Evolutionary conservation across 2,329 filamentous ascomycete genomes (phyloP), one percentile per base, ranked within the genome.

Genomic region (Diaporthe eres): DNA sequence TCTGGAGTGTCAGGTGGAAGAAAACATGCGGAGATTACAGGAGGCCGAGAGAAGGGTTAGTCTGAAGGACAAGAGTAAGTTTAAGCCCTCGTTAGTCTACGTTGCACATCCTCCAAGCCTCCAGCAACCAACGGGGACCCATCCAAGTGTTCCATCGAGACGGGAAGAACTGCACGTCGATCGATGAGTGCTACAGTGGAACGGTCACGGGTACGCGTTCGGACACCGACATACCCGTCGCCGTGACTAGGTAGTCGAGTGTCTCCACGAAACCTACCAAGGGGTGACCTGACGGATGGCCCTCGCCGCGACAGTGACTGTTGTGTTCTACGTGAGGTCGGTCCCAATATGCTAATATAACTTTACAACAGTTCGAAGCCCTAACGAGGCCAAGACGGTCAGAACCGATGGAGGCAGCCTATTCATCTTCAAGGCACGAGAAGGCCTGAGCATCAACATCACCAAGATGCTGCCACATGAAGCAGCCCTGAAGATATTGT

Each of bases 401-500:
- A 76, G 74, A n/a, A 60, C 65, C 42, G 65, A 77, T 42, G 76
- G 76, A n/a, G 71, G 74, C 72, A 65, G 58, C 47, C 76, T 77
- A 39, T 76, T 72, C 49, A 44, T 67, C 39, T 77, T 71, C 47
- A 72, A 74, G 19, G n/a, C 44, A 34, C 47, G 74, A 49, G 70
- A 74, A 68, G 70, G 74, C 47, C 44, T 83, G 39, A 79, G 71
- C 31, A 76, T 83, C 55, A 77, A 82, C 71, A 78, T 80, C 39
- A 81, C 80, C n/a, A 65, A 65, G 13, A 78, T 76, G 75, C 58
- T 61, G 5, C 75, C 76, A 22, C 79, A 79, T 55, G 80, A 80
- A 55, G 79, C 80, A 44, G 81, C 81, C 22, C 74, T 83, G 68
- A 76, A 80, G 74, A 81, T 83, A 37, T 72, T 83, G 19, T 78